These are phyloP conservation scores for Purshia tridentata DNA, from an alignment of 306 rosid species.

Conservation along the genomic window DNA sequence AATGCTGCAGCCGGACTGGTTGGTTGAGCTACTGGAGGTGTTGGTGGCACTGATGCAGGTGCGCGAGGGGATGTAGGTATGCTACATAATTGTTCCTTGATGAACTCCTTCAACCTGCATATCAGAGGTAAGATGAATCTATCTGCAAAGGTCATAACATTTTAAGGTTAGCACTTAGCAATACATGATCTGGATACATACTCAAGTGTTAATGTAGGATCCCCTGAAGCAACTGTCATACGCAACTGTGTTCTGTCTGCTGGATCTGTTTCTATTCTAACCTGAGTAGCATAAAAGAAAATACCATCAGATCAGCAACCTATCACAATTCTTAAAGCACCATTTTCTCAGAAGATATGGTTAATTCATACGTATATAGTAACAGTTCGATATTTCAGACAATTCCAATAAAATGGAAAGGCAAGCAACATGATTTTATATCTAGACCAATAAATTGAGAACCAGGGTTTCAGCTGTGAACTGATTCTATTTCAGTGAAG, in stretches of 20 bases:
- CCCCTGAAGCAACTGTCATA: constrained; percentile 98
- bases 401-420: neutral
- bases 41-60: constrained; percentile 46
- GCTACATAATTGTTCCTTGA: constrained; percentile 80
- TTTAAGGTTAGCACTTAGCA: constrained; percentile 2
- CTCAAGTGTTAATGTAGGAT: constrained; percentile 83
- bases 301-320: constrained; percentile 20
- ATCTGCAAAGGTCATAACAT: neutral
- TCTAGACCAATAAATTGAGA: neutral
- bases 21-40: constrained; percentile 56
- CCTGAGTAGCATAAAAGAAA: constrained; percentile 43
- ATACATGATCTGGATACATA: constrained; percentile 37
- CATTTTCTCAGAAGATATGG: neutral
- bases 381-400: neutral
- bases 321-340: neutral
- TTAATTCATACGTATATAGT: neutral
- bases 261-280: constrained; percentile 94
- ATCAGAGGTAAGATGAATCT: constrained; percentile 25
- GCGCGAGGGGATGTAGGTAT: constrained; percentile 46
- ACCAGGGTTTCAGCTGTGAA: neutral
- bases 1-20: constrained; percentile 43
- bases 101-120: constrained; percentile 88
- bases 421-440: neutral
- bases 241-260: constrained; percentile 98
- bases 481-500: neutral